phyloP scores from a whole-genome alignment of 768 basidiomycete genomes.

The Mycena vulgaris region DNA sequence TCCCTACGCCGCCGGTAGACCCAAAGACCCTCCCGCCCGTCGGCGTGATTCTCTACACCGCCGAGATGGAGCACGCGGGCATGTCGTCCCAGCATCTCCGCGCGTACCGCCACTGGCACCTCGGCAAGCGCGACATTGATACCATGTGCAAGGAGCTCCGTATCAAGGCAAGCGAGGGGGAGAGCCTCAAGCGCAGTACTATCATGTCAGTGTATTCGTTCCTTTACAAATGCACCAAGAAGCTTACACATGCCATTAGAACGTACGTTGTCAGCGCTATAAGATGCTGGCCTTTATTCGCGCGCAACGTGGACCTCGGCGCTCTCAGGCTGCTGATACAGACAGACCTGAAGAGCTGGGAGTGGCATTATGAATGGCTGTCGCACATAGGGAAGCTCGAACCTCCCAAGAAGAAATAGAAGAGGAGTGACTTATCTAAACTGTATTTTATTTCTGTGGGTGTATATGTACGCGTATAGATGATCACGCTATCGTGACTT shows the following conservation, averaged over 20 bases:
- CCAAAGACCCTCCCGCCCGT: slow-evolving; percentile 21
- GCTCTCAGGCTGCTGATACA: slow-evolving; percentile 49
- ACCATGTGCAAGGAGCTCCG: slow-evolving; percentile 49
- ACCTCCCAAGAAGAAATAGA: slow-evolving; percentile 22
- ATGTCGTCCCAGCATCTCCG: slow-evolving; percentile 47
- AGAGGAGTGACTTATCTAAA: not conserved
- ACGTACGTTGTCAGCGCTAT: slow-evolving; percentile 53
- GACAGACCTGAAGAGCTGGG: slow-evolving; percentile 44
- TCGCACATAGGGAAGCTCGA: slow-evolving; percentile 9
- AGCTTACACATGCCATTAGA: slow-evolving; percentile 30
- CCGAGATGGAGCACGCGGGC: slow-evolving; percentile 31
- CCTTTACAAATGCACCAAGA: not conserved
- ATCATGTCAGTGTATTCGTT: slow-evolving; percentile 47
- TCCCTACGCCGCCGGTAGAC: not conserved
- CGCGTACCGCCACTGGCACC: slow-evolving; percentile 52
- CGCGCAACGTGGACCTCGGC: slow-evolving; percentile 49
- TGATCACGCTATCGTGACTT: slow-evolving; percentile 11
- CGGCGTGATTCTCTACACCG: slow-evolving; percentile 11
- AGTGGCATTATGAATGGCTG: slow-evolving; percentile 36
- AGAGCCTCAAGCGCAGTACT: slow-evolving; percentile 46
- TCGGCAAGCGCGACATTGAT: slow-evolving; percentile 45
- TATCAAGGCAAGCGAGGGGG: slow-evolving; percentile 26
- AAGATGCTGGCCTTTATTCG: slow-evolving; percentile 44
- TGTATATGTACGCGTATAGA: not conserved
- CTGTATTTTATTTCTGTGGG: not conserved